A percentile compares a stretch with the other conserved stretches of the same genome.
Conservation (phyloP, 1,284 basidiomycete species). For the Ceratobasidium theobromae region DNA sequence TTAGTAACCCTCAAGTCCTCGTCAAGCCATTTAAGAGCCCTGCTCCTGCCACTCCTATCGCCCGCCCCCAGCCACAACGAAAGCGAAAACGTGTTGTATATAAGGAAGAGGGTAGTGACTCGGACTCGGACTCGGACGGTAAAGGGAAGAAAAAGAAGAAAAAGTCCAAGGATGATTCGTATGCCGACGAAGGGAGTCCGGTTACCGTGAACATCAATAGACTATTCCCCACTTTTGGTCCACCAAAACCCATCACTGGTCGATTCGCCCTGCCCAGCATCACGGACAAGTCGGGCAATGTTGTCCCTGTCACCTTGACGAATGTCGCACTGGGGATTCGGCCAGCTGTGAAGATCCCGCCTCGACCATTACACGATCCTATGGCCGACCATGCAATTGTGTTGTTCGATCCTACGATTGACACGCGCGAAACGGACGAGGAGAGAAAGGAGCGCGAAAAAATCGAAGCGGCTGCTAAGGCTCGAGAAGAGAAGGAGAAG, state of each 20-base stretch:
- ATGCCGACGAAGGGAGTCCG: constrained; percentile 43
- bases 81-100: constrained; percentile 44
- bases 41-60: constrained; percentile 19
- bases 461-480: constrained; percentile 63
- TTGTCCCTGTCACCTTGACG: constrained; percentile 64
- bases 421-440: constrained; percentile 85
- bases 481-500: constrained; percentile 58
- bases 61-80: constrained; percentile 32
- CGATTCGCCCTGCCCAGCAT: constrained; percentile 87
- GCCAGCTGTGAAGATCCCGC: constrained; percentile 79
- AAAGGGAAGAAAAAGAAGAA: constrained; percentile 43
- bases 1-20: constrained; percentile 24
- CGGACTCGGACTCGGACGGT: constrained; percentile 39
- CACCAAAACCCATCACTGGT: constrained; percentile 68
- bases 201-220: constrained; percentile 53
- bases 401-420: constrained; percentile 94
- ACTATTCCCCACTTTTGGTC: constrained; percentile 78
- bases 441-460: constrained; percentile 69
- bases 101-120: constrained; percentile 46
- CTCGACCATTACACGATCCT: constrained; percentile 91
- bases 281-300: constrained; percentile 73
- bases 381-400: constrained; percentile 99
- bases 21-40: constrained; percentile 36
- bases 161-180: constrained; percentile 41
- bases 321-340: constrained; percentile 85